These are phyloP conservation scores for Boletus vinaceobasis DNA, from an alignment of 768 basidiomycete species.

Conservation along the genomic window DNA sequence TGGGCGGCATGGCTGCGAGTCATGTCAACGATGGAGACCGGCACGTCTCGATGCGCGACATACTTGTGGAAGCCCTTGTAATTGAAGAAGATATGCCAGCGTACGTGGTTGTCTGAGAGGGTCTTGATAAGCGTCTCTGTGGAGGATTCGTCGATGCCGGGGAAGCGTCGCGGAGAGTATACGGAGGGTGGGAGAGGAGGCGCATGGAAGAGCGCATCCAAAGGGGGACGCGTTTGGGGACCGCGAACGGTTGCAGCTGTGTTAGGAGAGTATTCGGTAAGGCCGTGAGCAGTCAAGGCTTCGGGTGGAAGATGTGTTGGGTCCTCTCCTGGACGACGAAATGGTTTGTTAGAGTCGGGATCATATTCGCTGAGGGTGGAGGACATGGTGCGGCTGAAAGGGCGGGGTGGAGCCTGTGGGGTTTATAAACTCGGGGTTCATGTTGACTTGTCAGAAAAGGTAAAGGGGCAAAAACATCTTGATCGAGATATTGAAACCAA, in stretches of 20 bases:
- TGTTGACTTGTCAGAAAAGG: neutral
- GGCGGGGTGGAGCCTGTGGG: neutral
- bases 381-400: constrained; percentile 9
- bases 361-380: constrained; percentile 6
- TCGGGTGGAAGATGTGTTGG: constrained; percentile 19
- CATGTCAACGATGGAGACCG: constrained; percentile 18
- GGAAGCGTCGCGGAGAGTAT: constrained; percentile 33
- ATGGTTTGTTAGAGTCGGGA: constrained; percentile 9
- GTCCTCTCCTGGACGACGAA: constrained; percentile 16
- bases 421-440: neutral
- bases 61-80: constrained; percentile 33
- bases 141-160: constrained; percentile 36
- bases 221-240: constrained; percentile 7
- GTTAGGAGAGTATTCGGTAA: constrained; percentile 18
- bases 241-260: constrained; percentile 11
- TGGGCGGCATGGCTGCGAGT: constrained; percentile 52
- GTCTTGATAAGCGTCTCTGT: constrained; percentile 38
- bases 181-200: constrained; percentile 29
- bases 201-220: constrained; percentile 19
- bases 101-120: constrained; percentile 49
- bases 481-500: no score
- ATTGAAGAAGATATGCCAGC: constrained; percentile 57
- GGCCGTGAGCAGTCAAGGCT: constrained; percentile 19
- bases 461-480: neutral
- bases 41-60: constrained; percentile 1